Conservation (phyloP, 2,329 filamentous ascomycete genomes). For the Aspergillus tubingensis region DNA sequence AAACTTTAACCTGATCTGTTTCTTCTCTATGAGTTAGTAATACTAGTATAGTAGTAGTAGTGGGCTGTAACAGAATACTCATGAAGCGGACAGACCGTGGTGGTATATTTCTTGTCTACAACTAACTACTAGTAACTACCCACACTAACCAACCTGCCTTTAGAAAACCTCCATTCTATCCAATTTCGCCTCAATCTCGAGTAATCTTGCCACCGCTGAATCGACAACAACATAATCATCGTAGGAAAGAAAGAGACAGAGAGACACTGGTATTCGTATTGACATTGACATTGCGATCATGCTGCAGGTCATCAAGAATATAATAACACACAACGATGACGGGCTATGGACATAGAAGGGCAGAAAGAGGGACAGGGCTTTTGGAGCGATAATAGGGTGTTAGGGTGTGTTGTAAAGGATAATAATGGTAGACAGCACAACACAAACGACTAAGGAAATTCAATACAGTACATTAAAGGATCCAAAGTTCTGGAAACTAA, state of each 20-base stretch:
- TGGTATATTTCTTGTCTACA: neutral
- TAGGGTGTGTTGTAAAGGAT: neutral
- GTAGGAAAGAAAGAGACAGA: neutral
- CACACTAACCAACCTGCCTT: neutral
- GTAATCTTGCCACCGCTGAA: neutral
- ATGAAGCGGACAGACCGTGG: neutral
- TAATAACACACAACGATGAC: slow-evolving; percentile 15
- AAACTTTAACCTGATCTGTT: no score
- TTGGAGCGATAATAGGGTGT: slow-evolving; percentile 5
- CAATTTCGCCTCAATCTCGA: neutral
- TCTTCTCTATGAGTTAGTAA: no score
- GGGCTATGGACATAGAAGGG: slow-evolving; percentile 19
- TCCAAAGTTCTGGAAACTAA: neutral
- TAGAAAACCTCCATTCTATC: neutral
- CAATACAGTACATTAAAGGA: slow-evolving; percentile 14
- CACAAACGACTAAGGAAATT: neutral
- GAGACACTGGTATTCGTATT: slow-evolving; percentile 1
- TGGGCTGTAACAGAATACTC: neutral
- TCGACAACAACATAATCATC: neutral
- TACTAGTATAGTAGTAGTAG: no score
- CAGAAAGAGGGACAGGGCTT: slow-evolving; percentile 12
- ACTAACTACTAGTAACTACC: neutral
- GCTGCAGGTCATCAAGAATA: slow-evolving; percentile 17
- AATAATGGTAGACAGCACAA: neutral
- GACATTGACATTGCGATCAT: slow-evolving; percentile 20